Percentiles rank a stretch among this genome's conserved stretches.
Conservation (phyloP, 768 basidiomycete species). For the Pleurotus tuber-regium region DNA sequence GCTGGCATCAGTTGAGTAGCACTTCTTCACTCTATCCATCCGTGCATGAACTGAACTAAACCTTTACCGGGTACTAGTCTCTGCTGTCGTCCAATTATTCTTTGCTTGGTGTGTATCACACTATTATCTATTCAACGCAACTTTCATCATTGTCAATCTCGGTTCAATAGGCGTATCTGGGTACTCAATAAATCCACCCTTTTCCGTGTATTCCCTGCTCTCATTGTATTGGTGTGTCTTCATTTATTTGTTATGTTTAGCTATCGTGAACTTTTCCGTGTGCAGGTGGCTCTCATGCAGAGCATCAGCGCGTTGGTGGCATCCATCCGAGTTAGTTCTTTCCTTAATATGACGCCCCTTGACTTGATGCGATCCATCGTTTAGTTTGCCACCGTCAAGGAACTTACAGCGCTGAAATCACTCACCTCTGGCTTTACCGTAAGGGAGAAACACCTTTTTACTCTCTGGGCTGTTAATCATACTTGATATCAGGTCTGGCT, state of each 20-base stretch:
- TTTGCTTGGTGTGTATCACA: slow-evolving; percentile 17
- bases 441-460: too few relatives aligned
- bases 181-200: slow-evolving; percentile 2
- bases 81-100: slow-evolving; percentile 19
- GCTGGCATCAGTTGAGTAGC: slow-evolving; percentile 13
- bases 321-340: not conserved
- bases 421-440: slow-evolving; percentile 5
- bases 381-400: not conserved
- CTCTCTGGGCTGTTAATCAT: not conserved
- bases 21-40: not conserved
- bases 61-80: slow-evolving; percentile 14
- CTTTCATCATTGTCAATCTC: too few relatives aligned
- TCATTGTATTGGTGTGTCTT: slow-evolving; percentile 4
- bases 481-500: slow-evolving; percentile 21
- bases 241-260: not conserved
- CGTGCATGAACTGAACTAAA: too few relatives aligned
- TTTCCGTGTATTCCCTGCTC: slow-evolving; percentile 5
- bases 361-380: too few relatives aligned
- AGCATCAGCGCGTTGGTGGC: not conserved
- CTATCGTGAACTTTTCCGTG: too few relatives aligned
- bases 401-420: not conserved
- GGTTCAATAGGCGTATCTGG: not conserved
- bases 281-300: not conserved
- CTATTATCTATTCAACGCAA: too few relatives aligned
- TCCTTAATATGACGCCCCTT: too few relatives aligned